Conservation (phyloP, 2,329 filamentous ascomycete genomes). For the Phialophora verrucosa region DNA sequence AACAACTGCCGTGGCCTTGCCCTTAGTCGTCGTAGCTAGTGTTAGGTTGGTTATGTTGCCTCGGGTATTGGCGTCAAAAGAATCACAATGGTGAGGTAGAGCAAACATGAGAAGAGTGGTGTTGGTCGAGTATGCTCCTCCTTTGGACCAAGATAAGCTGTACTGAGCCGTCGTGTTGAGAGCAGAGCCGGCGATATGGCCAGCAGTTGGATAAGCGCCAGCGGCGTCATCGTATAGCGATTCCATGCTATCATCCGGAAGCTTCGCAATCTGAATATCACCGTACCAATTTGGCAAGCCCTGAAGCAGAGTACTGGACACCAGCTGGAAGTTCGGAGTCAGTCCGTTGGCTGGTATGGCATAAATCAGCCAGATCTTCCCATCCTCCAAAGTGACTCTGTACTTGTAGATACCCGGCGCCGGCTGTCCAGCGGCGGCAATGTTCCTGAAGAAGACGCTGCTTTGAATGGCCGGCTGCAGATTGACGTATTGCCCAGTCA, state of each 20-base stretch:
- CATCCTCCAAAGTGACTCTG: slow-evolving; percentile 72
- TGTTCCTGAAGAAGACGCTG: slow-evolving; percentile 72
- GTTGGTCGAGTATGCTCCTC: slow-evolving; percentile 63
- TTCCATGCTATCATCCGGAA: slow-evolving; percentile 67
- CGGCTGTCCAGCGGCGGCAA: slow-evolving; percentile 61
- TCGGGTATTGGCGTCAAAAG: slow-evolving; percentile 67
- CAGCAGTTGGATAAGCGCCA: slow-evolving; percentile 73
- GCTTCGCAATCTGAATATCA: slow-evolving; percentile 81
- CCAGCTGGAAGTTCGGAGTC: slow-evolving; percentile 69
- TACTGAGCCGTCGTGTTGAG: slow-evolving; percentile 70
- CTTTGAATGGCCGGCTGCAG: slow-evolving; percentile 75
- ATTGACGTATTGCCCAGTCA: slow-evolving; percentile 77
- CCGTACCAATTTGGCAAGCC: slow-evolving; percentile 74
- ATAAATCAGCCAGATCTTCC: slow-evolving; percentile 80
- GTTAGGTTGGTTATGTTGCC: slow-evolving; percentile 60
- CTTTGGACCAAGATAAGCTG: slow-evolving; percentile 73
- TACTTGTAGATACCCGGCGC: slow-evolving; percentile 76
- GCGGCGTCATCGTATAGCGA: slow-evolving; percentile 74
- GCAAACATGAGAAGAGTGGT: slow-evolving; percentile 78
- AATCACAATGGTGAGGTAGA: slow-evolving; percentile 81
- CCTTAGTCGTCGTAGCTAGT: slow-evolving; percentile 84
- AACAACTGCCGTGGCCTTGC: slow-evolving; percentile 72
- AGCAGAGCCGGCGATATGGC: slow-evolving; percentile 68
- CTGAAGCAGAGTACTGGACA: slow-evolving; percentile 68
- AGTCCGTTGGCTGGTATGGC: slow-evolving; percentile 63